phyloP scores from a whole-genome alignment of 768 basidiomycete genomes.

The Lentinula lateritia region DNA sequence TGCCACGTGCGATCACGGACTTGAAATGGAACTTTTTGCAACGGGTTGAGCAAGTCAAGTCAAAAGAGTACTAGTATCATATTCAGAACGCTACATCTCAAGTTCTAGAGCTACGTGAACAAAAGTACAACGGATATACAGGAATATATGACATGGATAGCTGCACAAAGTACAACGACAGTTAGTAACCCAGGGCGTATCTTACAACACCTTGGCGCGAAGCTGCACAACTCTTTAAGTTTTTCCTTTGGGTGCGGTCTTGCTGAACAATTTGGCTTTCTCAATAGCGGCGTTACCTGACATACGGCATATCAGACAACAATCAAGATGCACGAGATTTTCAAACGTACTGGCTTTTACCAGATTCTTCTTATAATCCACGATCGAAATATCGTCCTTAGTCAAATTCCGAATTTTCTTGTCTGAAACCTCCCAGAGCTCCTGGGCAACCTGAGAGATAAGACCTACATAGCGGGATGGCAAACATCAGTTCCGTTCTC shows the following conservation, averaged over 20 bases:
- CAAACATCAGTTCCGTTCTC: too few relatives aligned
- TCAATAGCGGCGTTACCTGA: slow-evolving; percentile 81
- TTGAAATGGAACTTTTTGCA: background rate
- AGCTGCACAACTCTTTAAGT: slow-evolving; percentile 27
- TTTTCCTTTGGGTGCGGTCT: slow-evolving; percentile 68
- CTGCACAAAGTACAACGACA: too few relatives aligned
- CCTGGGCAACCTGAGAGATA: slow-evolving; percentile 96
- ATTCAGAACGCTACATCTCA: too few relatives aligned
- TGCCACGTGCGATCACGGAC: background rate
- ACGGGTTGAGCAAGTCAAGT: too few relatives aligned
- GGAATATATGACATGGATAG: too few relatives aligned
- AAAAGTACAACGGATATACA: too few relatives aligned
- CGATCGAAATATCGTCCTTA: slow-evolving; percentile 84
- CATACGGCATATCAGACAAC: background rate
- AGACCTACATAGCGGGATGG: slow-evolving; percentile 47
- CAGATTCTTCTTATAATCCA: slow-evolving; percentile 89
- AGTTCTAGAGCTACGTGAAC: too few relatives aligned
- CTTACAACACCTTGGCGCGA: too few relatives aligned
- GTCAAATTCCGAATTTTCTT: slow-evolving; percentile 91
- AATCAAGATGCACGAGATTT: slow-evolving; percentile 2
- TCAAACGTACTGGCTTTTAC: slow-evolving; percentile 59
- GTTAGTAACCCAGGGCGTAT: too few relatives aligned
- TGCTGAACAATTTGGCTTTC: slow-evolving; percentile 91
- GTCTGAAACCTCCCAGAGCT: slow-evolving; percentile 97
- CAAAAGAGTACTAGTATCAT: too few relatives aligned